phyloP scores from a whole-genome alignment of 306 rosid genomes.

The Ormosia semicastrata region DNA sequence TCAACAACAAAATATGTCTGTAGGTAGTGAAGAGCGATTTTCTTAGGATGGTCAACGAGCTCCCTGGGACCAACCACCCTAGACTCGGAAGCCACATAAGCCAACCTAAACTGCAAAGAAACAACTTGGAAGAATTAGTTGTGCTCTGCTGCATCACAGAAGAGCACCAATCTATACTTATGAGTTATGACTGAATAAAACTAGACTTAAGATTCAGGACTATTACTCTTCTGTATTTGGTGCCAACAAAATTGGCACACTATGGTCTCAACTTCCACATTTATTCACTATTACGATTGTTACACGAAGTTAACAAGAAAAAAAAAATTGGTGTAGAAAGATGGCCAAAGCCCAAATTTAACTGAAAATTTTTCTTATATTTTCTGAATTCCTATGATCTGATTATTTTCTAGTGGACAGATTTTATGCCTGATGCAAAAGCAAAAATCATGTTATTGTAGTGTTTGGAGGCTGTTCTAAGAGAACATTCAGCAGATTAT shows the following conservation, averaged over 20 bases:
- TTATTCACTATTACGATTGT: background rate
- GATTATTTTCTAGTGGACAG: background rate
- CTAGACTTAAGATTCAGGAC: background rate
- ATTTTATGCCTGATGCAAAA: background rate
- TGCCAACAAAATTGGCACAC: background rate
- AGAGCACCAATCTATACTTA: background rate
- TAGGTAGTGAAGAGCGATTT: slow-evolving; percentile 70
- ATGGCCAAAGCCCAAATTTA: no score
- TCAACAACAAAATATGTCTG: slow-evolving; percentile 57
- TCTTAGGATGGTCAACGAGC: slow-evolving; percentile 77
- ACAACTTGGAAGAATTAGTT: slow-evolving; percentile 6
- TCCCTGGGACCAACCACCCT: slow-evolving; percentile 87
- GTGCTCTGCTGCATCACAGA: background rate
- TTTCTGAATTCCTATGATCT: background rate
- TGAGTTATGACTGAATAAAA: background rate
- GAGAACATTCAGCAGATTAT: background rate
- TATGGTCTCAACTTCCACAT: background rate
- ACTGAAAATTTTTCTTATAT: background rate
- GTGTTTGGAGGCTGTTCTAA: background rate
- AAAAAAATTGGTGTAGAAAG: no score
- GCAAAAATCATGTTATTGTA: no score
- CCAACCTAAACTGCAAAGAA: slow-evolving; percentile 80
- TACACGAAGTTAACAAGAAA: background rate
- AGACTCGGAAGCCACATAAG: slow-evolving; percentile 87
- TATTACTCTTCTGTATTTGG: background rate